These are phyloP conservation scores for Lipomyces yamanashiensis DNA, from an alignment of 805 yeast species.

Conservation along the genomic window DNA sequence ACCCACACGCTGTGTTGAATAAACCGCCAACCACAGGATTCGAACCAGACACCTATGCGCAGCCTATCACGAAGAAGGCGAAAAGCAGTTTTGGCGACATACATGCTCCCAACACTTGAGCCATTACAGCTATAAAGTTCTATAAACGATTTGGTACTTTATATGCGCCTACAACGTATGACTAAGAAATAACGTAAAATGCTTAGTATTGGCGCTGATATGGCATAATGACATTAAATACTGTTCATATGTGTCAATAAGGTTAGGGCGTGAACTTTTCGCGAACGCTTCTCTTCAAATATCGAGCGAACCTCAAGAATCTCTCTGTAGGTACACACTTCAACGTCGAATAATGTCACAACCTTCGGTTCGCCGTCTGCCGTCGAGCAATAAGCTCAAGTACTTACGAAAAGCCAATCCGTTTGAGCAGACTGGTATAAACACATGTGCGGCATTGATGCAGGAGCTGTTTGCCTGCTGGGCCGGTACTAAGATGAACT, in stretches of 20 bases:
- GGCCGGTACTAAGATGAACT: constrained; percentile 34
- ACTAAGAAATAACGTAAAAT: not conserved
- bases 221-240: too few relatives aligned
- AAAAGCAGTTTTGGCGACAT: constrained; percentile 7
- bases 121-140: constrained; percentile 33
- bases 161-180: not conserved
- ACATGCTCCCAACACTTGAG: constrained; percentile 29
- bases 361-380: constrained; percentile 5
- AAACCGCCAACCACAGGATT: constrained; percentile 35
- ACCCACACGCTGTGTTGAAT: constrained; percentile 23
- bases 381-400: constrained; percentile 16
- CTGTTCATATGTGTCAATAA: too few relatives aligned
- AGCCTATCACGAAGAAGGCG: constrained; percentile 17
- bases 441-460: constrained; percentile 30
- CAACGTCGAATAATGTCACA: not conserved
- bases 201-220: not conserved
- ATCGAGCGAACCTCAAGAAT: too few relatives aligned
- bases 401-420: constrained; percentile 23
- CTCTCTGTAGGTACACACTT: too few relatives aligned
- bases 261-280: too few relatives aligned
- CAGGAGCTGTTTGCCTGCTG: constrained; percentile 34
- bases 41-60: constrained; percentile 34
- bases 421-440: constrained; percentile 3
- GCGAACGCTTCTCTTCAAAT: too few relatives aligned
- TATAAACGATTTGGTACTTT: not conserved